phyloP scores from a whole-genome alignment of 2,329 filamentous ascomycete genomes.

The Colletotrichum sp. region DNA sequence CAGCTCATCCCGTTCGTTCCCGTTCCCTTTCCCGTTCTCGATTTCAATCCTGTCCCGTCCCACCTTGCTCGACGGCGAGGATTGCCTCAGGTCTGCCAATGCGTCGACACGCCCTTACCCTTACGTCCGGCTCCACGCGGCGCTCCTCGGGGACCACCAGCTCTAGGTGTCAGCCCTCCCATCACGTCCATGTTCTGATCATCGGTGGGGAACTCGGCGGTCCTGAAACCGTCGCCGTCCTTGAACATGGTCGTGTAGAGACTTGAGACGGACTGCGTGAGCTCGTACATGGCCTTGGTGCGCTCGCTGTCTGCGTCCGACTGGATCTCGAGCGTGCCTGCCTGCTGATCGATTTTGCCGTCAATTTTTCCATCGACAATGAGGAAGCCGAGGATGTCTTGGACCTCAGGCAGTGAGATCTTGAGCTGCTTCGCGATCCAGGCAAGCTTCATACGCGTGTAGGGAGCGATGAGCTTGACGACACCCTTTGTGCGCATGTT shows the following conservation, averaged over 20 bases:
- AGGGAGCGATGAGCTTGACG: constrained; percentile 90
- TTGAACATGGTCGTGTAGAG: constrained; percentile 77
- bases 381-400: constrained; percentile 93
- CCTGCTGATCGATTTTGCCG: constrained; percentile 88
- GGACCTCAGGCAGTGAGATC: constrained; percentile 84
- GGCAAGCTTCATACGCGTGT: constrained; percentile 85
- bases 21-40: background rate
- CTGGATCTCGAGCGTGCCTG: constrained; percentile 82
- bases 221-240: constrained; percentile 74
- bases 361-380: constrained; percentile 89
- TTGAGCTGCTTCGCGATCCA: constrained; percentile 90
- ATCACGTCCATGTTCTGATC: constrained; percentile 35
- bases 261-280: constrained; percentile 71
- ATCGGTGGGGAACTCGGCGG: constrained; percentile 27
- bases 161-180: constrained; percentile 19
- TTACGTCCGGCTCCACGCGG: constrained; percentile 15
- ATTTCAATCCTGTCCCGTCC: background rate
- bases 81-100: constrained; percentile 1
- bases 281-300: constrained; percentile 73
- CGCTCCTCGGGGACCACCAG: constrained; percentile 12
- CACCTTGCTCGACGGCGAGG: background rate
- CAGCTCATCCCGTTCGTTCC: background rate
- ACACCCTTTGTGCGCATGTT: constrained; percentile 98
- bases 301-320: constrained; percentile 77
- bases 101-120: constrained; percentile 11